phyloP scores from a whole-genome alignment of 768 basidiomycete genomes.

The Mycena kentingensis region DNA sequence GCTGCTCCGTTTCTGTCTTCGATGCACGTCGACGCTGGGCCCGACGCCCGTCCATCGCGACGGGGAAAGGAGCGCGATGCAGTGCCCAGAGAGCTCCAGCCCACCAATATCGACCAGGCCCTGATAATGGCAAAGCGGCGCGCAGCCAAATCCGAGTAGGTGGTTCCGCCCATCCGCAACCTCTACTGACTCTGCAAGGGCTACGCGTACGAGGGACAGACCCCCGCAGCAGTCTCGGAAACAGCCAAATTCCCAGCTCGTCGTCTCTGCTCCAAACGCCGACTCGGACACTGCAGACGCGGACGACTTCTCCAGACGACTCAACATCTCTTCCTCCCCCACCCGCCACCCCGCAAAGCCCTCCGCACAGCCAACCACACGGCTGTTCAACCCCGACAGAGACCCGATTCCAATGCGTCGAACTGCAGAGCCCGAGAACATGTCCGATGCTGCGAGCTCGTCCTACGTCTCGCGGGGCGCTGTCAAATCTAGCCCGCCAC shows the following conservation, averaged over 20 bases:
- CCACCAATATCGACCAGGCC: slow-evolving; percentile 55
- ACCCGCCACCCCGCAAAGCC: slow-evolving; percentile 38
- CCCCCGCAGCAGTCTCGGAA: slow-evolving; percentile 33
- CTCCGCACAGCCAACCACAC: slow-evolving; percentile 42
- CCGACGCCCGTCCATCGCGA: slow-evolving; percentile 33
- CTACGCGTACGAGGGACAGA: slow-evolving; percentile 38
- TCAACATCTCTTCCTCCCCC: slow-evolving; percentile 64
- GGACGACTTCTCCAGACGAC: slow-evolving; percentile 71
- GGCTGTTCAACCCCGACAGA: slow-evolving; percentile 70
- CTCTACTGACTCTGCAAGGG: slow-evolving; percentile 34
- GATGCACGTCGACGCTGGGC: slow-evolving; percentile 30
- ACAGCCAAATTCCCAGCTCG: slow-evolving; percentile 34
- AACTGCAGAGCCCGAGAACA: slow-evolving; percentile 64
- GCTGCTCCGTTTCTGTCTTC: slow-evolving; percentile 14
- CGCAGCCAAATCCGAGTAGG: slow-evolving; percentile 53
- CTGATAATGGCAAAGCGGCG: slow-evolving; percentile 69
- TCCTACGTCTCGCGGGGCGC: slow-evolving; percentile 46
- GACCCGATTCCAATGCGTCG: slow-evolving; percentile 66
- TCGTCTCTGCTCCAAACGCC: slow-evolving; percentile 36
- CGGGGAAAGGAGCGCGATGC: slow-evolving; percentile 48
- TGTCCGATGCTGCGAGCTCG: slow-evolving; percentile 59
- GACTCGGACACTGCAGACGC: slow-evolving; percentile 55
- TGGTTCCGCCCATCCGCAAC: slow-evolving; percentile 12
- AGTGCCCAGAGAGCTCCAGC: slow-evolving; percentile 34
- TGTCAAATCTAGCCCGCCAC: slow-evolving; percentile 31